phyloP scores from a whole-genome alignment of 106 monocot species.

The Agapanthus africanus region DNA sequence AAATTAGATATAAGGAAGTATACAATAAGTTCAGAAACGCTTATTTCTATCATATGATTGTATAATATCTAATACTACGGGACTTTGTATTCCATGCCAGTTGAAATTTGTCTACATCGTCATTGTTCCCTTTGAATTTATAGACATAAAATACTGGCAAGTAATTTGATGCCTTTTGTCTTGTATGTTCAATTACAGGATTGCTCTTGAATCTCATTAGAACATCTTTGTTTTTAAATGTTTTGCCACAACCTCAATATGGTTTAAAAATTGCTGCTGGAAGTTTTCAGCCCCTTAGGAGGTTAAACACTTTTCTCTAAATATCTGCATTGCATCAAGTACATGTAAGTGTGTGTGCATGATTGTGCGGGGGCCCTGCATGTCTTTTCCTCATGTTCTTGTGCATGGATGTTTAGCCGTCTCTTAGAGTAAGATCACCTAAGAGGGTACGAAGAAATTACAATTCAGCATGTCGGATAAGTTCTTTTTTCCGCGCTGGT shows the following conservation, averaged over 20 bases:
- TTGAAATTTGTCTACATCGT: neutral
- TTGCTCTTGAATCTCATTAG: neutral
- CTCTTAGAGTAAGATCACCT: too few species aligned
- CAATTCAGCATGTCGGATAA: too few species aligned
- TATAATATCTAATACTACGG: neutral
- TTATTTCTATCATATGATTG: neutral
- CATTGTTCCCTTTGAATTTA: neutral
- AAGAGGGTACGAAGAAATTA: too few species aligned
- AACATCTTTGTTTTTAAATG: neutral
- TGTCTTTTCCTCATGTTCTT: neutral
- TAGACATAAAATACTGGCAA: neutral
- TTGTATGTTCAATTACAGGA: neutral
- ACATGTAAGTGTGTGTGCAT: neutral
- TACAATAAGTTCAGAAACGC: neutral
- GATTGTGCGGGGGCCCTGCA: neutral
- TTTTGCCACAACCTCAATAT: neutral
- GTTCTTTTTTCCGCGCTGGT: too few species aligned
- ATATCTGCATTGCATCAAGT: neutral
- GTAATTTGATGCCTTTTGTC: neutral
- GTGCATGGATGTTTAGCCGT: constrained; percentile 2
- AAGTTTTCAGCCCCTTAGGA: neutral
- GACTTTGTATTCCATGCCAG: neutral
- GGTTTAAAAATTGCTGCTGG: neutral
- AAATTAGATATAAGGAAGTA: neutral
- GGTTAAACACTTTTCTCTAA: neutral